These are phyloP conservation scores for Schwanniomyces yamadae DNA, from an alignment of 805 yeast species.

Conservation along the genomic window DNA sequence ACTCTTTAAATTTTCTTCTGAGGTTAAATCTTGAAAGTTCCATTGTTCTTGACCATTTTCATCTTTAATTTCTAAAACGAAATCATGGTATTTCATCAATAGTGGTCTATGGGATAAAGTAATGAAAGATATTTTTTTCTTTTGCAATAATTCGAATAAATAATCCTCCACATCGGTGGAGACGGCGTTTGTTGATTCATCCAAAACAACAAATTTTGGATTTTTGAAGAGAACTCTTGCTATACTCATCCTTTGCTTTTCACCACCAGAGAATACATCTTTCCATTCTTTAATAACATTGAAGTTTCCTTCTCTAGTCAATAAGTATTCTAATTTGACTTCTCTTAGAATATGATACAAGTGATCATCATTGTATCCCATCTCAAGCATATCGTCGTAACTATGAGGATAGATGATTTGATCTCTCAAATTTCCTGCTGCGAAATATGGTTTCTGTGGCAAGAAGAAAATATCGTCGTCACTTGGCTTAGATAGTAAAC, in stretches of 20 bases:
- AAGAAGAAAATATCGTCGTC: slow-evolving; percentile 69
- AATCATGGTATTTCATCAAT: slow-evolving; percentile 80
- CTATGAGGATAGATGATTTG: slow-evolving; percentile 87
- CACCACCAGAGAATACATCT: slow-evolving; percentile 95
- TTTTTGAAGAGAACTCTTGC: slow-evolving; percentile 80
- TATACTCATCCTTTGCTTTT: slow-evolving; percentile 84
- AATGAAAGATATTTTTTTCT: slow-evolving; percentile 69
- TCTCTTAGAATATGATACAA: slow-evolving; percentile 65
- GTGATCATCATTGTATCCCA: slow-evolving; percentile 69
- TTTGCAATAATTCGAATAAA: slow-evolving; percentile 71
- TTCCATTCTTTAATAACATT: slow-evolving; percentile 72
- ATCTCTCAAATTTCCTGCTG: slow-evolving; percentile 81
- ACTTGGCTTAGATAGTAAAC: slow-evolving; percentile 76
- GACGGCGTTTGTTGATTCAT: slow-evolving; percentile 94
- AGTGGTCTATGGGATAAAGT: slow-evolving; percentile 84
- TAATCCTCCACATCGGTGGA: slow-evolving; percentile 87
- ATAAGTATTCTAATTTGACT: slow-evolving; percentile 78
- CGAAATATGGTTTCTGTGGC: slow-evolving; percentile 85
- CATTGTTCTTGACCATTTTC: slow-evolving; percentile 43
- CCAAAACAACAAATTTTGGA: slow-evolving; percentile 80
- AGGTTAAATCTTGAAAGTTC: slow-evolving; percentile 61
- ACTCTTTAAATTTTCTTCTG: slow-evolving; percentile 62
- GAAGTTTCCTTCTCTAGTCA: slow-evolving; percentile 61
- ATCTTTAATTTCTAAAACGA: slow-evolving; percentile 64
- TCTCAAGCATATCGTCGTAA: slow-evolving; percentile 70